These are phyloP conservation scores for Backusella parvicylindrica DNA, from an alignment of 192 early-diverging fungal genomes.

Conservation along the genomic window DNA sequence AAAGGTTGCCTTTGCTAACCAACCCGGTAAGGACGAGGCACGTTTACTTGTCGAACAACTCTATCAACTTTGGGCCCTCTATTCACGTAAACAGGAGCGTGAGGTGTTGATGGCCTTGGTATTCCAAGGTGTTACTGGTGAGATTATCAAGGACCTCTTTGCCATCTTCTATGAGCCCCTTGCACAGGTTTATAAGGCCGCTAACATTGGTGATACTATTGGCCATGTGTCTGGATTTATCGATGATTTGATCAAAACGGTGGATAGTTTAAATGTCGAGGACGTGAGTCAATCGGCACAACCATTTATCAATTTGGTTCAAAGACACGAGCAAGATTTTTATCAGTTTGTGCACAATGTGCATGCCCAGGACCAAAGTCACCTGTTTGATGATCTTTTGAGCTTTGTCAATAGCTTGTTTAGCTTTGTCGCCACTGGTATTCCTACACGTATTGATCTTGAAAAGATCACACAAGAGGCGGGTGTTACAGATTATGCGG, in stretches of 20 bases:
- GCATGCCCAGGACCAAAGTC: slow-evolving; percentile 41
- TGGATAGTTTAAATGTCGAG: slow-evolving; percentile 41
- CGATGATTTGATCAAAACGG: slow-evolving; percentile 51
- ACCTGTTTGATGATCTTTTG: slow-evolving; percentile 46
- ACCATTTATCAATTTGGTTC: slow-evolving; percentile 42
- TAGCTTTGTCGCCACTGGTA: slow-evolving; percentile 38
- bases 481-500: slow-evolving; percentile 18
- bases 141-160: slow-evolving; percentile 51
- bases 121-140: slow-evolving; percentile 50
- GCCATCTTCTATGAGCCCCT: slow-evolving; percentile 57
- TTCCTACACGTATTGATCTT: slow-evolving; percentile 26
- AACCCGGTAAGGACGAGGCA: slow-evolving; percentile 7
- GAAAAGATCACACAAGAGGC: slow-evolving; percentile 25
- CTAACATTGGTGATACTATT: slow-evolving; percentile 53
- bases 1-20: slow-evolving; percentile 15
- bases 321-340: slow-evolving; percentile 46
- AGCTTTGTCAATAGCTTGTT: slow-evolving; percentile 42
- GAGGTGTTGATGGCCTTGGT: slow-evolving; percentile 46
- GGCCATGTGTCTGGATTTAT: slow-evolving; percentile 44
- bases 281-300: slow-evolving; percentile 33
- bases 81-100: slow-evolving; percentile 48
- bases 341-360: slow-evolving; percentile 55
- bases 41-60: slow-evolving; percentile 31
- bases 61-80: slow-evolving; percentile 43
- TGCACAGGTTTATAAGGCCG: slow-evolving; percentile 52